Evolutionary conservation across 345 rosid genomes (phyloP).

Genomic region (Salix purpurea): DNA sequence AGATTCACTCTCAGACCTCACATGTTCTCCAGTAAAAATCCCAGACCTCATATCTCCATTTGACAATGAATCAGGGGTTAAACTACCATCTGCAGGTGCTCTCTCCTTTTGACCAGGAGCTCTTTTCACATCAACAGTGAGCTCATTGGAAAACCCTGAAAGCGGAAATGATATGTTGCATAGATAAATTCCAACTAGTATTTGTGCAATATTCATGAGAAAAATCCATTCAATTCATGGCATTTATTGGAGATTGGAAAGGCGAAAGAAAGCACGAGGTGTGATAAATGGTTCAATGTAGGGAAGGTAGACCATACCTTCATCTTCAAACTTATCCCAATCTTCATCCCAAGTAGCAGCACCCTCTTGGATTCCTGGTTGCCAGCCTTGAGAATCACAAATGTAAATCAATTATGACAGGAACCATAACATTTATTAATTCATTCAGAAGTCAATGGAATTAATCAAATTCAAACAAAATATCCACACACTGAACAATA

Average conservation of each 20-base stretch:
- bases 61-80: slow-evolving; percentile 46
- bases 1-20: slow-evolving; percentile 51
- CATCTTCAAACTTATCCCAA: slow-evolving; percentile 99
- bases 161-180: slow-evolving; percentile 12
- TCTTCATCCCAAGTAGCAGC: slow-evolving; percentile 97
- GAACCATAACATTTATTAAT: not conserved
- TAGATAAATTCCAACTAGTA: slow-evolving; percentile 9
- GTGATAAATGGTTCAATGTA: not conserved
- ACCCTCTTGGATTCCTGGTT: slow-evolving; percentile 87
- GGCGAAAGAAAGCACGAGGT: not conserved
- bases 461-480: not conserved
- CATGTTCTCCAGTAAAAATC: slow-evolving; percentile 42
- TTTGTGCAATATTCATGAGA: slow-evolving; percentile 2
- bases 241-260: not conserved
- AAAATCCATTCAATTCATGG: slow-evolving; percentile 1
- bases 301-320: slow-evolving; percentile 41
- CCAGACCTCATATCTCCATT: slow-evolving; percentile 45
- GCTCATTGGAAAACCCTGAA: slow-evolving; percentile 84
- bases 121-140: slow-evolving; percentile 49
- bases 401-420: not conserved
- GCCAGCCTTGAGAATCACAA: slow-evolving; percentile 65
- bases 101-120: slow-evolving; percentile 42
- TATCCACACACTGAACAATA: not conserved
- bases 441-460: not conserved
- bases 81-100: slow-evolving; percentile 47